Percentiles rank a stretch among this genome's conserved stretches.
phyloP scores from a whole-genome alignment of 192 early-diverging fungal genomes.

The Rhizophagus clarus region DNA sequence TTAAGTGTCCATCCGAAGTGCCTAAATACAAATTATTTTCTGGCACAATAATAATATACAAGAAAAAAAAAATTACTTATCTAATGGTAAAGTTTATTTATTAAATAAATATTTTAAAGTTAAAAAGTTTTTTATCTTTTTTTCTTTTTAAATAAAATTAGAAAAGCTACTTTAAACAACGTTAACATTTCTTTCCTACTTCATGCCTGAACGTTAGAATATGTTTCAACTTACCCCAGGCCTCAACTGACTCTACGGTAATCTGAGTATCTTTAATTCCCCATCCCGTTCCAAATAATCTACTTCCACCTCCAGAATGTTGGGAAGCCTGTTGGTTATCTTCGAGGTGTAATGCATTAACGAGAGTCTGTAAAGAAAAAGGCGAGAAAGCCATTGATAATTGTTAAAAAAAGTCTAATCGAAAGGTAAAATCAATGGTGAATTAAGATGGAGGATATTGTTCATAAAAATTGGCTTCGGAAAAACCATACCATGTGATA shows the following conservation, averaged over 20 bases:
- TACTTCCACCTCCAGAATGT: slow-evolving; percentile 27
- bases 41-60: slow-evolving; percentile 26
- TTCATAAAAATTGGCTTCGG: too few relatives aligned
- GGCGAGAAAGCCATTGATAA: slow-evolving; percentile 39
- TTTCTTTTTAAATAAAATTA: too few relatives aligned
- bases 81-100: background rate
- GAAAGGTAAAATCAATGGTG: too few relatives aligned
- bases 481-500: too few relatives aligned
- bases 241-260: slow-evolving; percentile 50
- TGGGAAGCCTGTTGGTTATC: slow-evolving; percentile 35
- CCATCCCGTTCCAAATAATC: slow-evolving; percentile 32
- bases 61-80: background rate
- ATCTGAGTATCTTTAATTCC: slow-evolving; percentile 31
- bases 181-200: background rate
- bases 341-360: slow-evolving; percentile 43
- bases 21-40: slow-evolving; percentile 77
- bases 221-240: slow-evolving; percentile 43
- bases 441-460: too few relatives aligned
- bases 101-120: background rate
- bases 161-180: background rate
- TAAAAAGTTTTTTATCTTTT: too few relatives aligned
- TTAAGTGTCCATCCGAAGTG: slow-evolving; percentile 70
- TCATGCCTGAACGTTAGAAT: background rate
- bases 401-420: too few relatives aligned
- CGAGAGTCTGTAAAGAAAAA: slow-evolving; percentile 54